Evolutionary conservation across 495 filamentous ascomycete species (phyloP).

Genomic region (Penicillium turbatum): DNA sequence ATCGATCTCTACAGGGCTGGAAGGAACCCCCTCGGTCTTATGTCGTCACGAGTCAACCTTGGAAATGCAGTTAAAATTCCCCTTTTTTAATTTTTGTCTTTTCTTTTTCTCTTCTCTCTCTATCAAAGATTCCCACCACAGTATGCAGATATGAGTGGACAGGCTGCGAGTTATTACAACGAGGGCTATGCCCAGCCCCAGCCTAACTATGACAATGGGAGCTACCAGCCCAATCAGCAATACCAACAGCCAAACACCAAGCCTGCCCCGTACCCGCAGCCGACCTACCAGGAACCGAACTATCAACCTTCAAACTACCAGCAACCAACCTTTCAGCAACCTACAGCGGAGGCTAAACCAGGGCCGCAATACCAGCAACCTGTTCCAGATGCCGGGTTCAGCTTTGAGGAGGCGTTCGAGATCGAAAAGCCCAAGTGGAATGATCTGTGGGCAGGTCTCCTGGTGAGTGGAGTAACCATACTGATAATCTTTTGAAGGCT

Average conservation of each 20-base stretch:
- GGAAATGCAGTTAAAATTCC: neutral
- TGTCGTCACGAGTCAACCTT: constrained; percentile 4
- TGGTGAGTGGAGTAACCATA: constrained; percentile 43
- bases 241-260: constrained; percentile 1
- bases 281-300: constrained; percentile 14
- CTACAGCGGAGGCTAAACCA: constrained; percentile 27
- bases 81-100: neutral
- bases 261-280: neutral
- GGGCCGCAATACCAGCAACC: constrained; percentile 26
- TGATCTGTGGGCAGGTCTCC: constrained; percentile 79
- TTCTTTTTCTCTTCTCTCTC: neutral
- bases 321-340: constrained; percentile 7
- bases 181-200: constrained; percentile 27
- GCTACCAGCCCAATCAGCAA: constrained; percentile 17
- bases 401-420: constrained; percentile 75
- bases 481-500: neutral
- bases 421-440: constrained; percentile 80
- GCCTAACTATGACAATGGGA: neutral
- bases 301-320: constrained; percentile 12
- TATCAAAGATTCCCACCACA: too few relatives aligned
- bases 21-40: neutral
- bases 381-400: constrained; percentile 29
- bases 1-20: neutral
- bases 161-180: constrained; percentile 40
- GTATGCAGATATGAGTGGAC: constrained; percentile 39